Evolutionary conservation across 2,329 filamentous ascomycete species (phyloP).

Genomic region (Grosmannia serpens): DNA sequence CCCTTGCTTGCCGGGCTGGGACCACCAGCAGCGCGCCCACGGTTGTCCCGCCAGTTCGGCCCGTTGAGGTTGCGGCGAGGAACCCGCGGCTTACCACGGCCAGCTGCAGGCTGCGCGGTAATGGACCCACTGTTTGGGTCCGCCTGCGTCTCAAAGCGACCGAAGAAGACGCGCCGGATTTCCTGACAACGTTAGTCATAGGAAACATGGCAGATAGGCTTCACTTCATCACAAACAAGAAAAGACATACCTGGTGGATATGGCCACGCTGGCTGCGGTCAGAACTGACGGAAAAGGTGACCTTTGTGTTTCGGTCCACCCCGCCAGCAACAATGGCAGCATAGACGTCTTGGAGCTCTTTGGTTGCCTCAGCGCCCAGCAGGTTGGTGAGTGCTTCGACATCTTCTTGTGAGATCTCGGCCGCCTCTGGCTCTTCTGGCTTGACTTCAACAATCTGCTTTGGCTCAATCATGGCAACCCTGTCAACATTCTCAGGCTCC

Average conservation of each 20-base stretch:
- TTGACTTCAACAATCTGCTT: not conserved
- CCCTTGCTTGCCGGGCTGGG: not conserved
- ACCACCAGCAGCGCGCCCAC: conserved; percentile 9
- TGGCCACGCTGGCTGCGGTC: conserved; percentile 34
- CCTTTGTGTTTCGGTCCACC: conserved; percentile 17
- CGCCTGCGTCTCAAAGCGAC: conserved; percentile 65
- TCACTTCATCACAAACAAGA: not conserved
- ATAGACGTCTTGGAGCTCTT: conserved; percentile 30
- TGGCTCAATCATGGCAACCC: not conserved
- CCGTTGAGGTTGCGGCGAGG: conserved; percentile 12
- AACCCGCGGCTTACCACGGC: conserved; percentile 1
- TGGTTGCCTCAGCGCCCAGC: conserved; percentile 26
- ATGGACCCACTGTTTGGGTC: conserved; percentile 39
- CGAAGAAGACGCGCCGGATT: conserved; percentile 71
- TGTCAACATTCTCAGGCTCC: not conserved
- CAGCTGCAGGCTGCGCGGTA: conserved; percentile 35
- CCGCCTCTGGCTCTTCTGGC: not conserved
- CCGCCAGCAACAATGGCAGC: conserved; percentile 21
- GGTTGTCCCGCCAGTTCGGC: conserved; percentile 1
- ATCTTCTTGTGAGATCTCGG: conserved; percentile 19
- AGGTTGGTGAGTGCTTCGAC: conserved; percentile 26
- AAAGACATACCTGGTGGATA: conserved; percentile 34
- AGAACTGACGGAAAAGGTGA: conserved; percentile 28
- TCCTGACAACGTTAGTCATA: conserved; percentile 20
- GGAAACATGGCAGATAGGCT: not conserved